These are phyloP conservation scores for Parastagonospora nodorum DNA, from an alignment of 2,329 filamentous ascomycete genomes.

Conservation along the genomic window DNA sequence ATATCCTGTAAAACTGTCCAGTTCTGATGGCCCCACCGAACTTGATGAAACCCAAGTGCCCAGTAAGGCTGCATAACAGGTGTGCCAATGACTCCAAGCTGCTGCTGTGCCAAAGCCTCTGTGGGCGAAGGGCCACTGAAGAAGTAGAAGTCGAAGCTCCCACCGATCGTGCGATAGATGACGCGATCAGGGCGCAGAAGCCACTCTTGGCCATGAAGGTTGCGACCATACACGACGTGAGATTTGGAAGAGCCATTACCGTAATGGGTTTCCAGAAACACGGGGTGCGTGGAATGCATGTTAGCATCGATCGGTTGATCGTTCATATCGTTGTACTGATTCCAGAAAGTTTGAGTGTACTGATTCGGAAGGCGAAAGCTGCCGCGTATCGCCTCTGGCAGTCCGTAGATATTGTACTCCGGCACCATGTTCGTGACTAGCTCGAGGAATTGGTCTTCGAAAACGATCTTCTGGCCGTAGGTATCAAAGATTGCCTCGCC, in stretches of 20 bases:
- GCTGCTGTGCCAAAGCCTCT: no score
- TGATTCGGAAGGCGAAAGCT: constrained; percentile 65
- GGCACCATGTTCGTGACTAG: constrained; percentile 37
- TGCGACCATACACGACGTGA: constrained; percentile 22
- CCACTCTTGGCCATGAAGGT: constrained; percentile 71
- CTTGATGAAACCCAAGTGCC: constrained; percentile 80
- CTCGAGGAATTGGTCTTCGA: constrained; percentile 72
- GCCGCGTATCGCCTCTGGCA: constrained; percentile 74
- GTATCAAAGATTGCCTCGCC: constrained; percentile 69
- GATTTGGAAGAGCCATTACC: constrained; percentile 4
- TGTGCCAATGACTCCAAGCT: constrained; percentile 56
- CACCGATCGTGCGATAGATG: constrained; percentile 74
- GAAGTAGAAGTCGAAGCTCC: constrained; percentile 77
- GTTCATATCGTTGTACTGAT: no score
- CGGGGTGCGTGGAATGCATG: constrained; percentile 14
- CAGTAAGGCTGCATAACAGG: constrained; percentile 71
- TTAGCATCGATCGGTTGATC: constrained; percentile 43
- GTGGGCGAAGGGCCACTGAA: constrained; percentile 61
- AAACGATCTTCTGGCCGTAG: constrained; percentile 69
- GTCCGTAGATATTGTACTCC: constrained; percentile 71
- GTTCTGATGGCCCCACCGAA: constrained; percentile 73
- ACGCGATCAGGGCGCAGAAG: constrained; percentile 65
- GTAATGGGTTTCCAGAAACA: constrained; percentile 20
- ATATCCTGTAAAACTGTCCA: constrained; percentile 35
- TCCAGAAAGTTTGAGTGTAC: constrained; percentile 67